A percentile compares a stretch with the other conserved stretches of the same genome.
Conservation (phyloP, 1,139 yeast species). For the Sugiyamaella japonica region DNA sequence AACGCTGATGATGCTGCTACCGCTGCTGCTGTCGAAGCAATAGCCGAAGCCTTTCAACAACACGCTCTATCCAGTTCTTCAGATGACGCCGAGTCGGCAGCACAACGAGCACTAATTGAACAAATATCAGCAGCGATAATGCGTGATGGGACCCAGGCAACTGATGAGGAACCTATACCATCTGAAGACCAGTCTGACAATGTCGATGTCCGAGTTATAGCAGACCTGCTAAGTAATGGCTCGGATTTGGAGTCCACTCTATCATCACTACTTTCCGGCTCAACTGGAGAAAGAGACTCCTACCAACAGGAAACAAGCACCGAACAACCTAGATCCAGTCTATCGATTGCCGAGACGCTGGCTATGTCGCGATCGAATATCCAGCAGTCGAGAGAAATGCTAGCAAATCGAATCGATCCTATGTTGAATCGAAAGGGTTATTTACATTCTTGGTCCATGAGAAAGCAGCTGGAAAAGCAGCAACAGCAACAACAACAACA, state of each 20-base stretch:
- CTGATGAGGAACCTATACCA: background rate
- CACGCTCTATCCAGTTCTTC: background rate
- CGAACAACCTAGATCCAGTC: slow-evolving; percentile 15
- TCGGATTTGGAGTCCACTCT: slow-evolving; percentile 22
- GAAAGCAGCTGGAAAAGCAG: slow-evolving; percentile 14
- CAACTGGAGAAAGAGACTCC: background rate
- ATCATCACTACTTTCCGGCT: slow-evolving; percentile 14
- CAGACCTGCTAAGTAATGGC: slow-evolving; percentile 16
- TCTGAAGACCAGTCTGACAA: slow-evolving; percentile 2
- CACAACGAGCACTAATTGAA: slow-evolving; percentile 17
- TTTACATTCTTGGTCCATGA: slow-evolving; percentile 26
- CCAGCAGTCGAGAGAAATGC: slow-evolving; percentile 24
- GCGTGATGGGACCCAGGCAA: slow-evolving; percentile 1
- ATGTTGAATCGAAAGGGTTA: slow-evolving; percentile 30
- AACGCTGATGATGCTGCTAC: background rate
- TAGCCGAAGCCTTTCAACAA: slow-evolving; percentile 6
- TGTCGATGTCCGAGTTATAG: slow-evolving; percentile 9
- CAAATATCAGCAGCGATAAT: slow-evolving; percentile 20
- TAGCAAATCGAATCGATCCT: slow-evolving; percentile 31
- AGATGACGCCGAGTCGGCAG: background rate
- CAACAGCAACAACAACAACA: slow-evolving; percentile 14
- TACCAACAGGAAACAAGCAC: background rate
- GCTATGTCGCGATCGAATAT: slow-evolving; percentile 54
- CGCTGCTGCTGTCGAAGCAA: slow-evolving; percentile 8
- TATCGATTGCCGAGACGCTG: slow-evolving; percentile 66